Conservation (phyloP, 2,329 filamentous ascomycete genomes). For the Colletotrichum trifolii region DNA sequence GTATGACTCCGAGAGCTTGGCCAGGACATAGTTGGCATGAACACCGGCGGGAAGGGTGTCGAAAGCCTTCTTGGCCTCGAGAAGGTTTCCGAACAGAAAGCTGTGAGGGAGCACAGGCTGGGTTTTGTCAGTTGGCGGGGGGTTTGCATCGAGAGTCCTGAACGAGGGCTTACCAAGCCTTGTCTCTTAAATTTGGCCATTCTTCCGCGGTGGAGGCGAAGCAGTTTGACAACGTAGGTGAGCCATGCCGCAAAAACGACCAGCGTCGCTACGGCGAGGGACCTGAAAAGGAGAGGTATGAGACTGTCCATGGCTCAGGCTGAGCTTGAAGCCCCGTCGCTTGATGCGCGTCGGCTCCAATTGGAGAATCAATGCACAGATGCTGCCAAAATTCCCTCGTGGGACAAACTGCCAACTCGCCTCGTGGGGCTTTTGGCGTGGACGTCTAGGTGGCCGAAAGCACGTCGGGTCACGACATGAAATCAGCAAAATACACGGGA, state of each 20-base stretch:
- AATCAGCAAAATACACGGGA: neutral
- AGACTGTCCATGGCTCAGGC: slow-evolving; percentile 5
- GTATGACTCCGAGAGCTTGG: slow-evolving; percentile 33
- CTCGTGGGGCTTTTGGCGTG: no score
- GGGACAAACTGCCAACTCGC: no score
- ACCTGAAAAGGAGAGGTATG: slow-evolving; percentile 1
- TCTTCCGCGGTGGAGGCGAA: slow-evolving; percentile 21
- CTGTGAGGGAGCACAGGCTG: slow-evolving; percentile 45
- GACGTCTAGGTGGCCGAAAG: no score
- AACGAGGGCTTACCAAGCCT: slow-evolving; percentile 8
- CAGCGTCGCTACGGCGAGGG: slow-evolving; percentile 10
- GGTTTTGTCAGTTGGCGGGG: neutral
- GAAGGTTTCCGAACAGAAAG: slow-evolving; percentile 44
- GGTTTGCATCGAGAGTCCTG: neutral
- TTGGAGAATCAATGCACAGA: no score
- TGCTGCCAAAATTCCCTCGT: no score
- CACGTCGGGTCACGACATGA: no score
- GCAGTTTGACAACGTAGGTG: slow-evolving; percentile 16
- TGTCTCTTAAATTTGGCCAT: slow-evolving; percentile 28
- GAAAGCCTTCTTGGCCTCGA: slow-evolving; percentile 43
- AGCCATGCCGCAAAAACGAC: slow-evolving; percentile 4
- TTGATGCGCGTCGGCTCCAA: no score
- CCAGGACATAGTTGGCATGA: slow-evolving; percentile 24
- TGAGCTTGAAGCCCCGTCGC: no score
- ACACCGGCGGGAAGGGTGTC: slow-evolving; percentile 29